Base-by-base conservation (phyloP, 2,329 filamentous ascomycete genomes). In the Ophiognomonia clavigignenti-juglandacearum region DNA sequence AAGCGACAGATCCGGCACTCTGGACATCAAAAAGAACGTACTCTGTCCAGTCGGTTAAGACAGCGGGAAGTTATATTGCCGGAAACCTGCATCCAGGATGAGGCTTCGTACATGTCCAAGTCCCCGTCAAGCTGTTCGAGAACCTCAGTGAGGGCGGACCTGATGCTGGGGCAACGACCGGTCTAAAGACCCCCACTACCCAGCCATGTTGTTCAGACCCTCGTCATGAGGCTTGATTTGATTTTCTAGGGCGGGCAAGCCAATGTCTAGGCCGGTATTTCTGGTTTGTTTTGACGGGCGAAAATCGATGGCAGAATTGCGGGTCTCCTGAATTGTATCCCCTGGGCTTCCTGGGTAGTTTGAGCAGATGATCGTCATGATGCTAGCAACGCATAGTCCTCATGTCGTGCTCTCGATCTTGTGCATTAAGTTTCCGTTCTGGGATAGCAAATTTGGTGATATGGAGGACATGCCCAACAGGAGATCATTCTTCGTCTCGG, bases 61-160 rank as follows among this genome's bases (percentile, higher is more conserved):
- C 18, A 26, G 26, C 22, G 39, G 34, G 27, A 22, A 36, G 19
- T 35, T 49, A 46, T 49, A 48, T 19, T 34, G 16, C 35, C 43
- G 42, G 35, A 23, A 20, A 27, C 11, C 34, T 48, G 27, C n/a
- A 37, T 23, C 16, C 22, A 9, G 38, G 26, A n/a, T 36, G 32
- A n/a, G n/a, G n/a, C 45, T 13, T 32, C 16, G 10, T 29, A 35
- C 39, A 31, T 22, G 35, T 24, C 27, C 19, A n/a, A 13, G n/a
- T n/a, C n/a, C n/a, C n/a, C 37, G 9, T 14, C 16, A 24, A 23
- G 24, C n/a, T n/a, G 23, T 20, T 39, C 19, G 36, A 18, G 22
- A 40, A n/a, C n/a, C n/a, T n/a, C n/a, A n/a, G n/a, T 2, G 14
- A 31, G 10, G 3, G 14, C 44, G 20, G 20, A 7, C n/a, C 18